phyloP scores from a whole-genome alignment of 768 basidiomycete species.

The Mycena albidolilacea region DNA sequence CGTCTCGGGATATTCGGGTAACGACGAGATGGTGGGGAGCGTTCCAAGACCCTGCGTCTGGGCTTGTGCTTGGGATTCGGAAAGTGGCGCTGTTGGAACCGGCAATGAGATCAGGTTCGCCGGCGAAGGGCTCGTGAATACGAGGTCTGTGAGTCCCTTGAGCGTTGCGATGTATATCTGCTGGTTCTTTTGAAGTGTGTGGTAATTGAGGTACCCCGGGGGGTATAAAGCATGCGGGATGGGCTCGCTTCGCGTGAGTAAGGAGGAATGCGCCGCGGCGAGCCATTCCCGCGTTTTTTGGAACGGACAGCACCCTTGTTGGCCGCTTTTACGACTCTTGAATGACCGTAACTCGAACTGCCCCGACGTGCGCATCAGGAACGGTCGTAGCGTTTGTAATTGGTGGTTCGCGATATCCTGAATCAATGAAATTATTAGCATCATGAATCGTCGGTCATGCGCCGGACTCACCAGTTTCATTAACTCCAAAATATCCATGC shows the following conservation, averaged over 20 bases:
- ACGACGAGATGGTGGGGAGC: constrained; percentile 46
- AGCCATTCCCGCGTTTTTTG: constrained; percentile 78
- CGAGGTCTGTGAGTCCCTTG: constrained; percentile 74
- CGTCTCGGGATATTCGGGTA: constrained; percentile 79
- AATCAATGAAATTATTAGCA: constrained; percentile 34
- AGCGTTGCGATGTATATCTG: constrained; percentile 71
- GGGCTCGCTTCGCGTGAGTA: constrained; percentile 56
- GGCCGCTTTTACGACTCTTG: constrained; percentile 66
- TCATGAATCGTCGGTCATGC: constrained; percentile 31
- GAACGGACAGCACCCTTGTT: constrained; percentile 53
- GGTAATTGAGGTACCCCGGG: constrained; percentile 59
- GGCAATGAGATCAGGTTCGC: constrained; percentile 51
- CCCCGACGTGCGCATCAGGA: constrained; percentile 84
- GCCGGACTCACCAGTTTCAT: constrained; percentile 89
- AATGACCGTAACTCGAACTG: constrained; percentile 87
- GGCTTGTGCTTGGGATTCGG: constrained; percentile 21
- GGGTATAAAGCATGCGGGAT: constrained; percentile 63
- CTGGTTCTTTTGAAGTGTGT: constrained; percentile 63
- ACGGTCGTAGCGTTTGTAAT: constrained; percentile 92
- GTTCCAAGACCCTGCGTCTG: constrained; percentile 32
- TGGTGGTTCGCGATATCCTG: constrained; percentile 98
- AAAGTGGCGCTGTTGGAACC: constrained; percentile 50
- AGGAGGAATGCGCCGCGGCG: constrained; percentile 62
- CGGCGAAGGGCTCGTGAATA: constrained; percentile 68
- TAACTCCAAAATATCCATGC: constrained; percentile 92